Base-by-base conservation (phyloP, 2,329 filamentous ascomycete species). In the Macrophomina tecta region DNA sequence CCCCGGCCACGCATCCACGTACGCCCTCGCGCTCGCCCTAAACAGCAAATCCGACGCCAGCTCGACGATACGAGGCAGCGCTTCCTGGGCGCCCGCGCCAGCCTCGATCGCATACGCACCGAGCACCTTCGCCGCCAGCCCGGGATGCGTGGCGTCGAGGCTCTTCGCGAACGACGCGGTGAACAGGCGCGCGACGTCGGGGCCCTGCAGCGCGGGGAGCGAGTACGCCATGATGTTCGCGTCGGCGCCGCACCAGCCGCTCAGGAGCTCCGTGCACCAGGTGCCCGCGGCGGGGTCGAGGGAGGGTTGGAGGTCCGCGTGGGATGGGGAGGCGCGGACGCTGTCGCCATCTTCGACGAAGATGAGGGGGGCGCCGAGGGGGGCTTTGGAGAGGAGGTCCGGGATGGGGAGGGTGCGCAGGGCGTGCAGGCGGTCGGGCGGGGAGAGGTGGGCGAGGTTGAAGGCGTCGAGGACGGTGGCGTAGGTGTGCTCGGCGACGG, bases 241-340 rank as follows among this genome's bases (percentile, higher is more conserved):
- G 74, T 85, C 83, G 53, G 82, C 77, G 67, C 80, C 76, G 28
- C 81, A 81, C 67, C 85, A 80, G 16, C 83, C 84, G 46, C 85
- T 79, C 68, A 84, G 76, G 11, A 85, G 66, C n/a, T 77, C 75
- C 42, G 79, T 72, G 66, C 80, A 84, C 83, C 83, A 85, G 9
- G 75, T 73, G 45, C 77, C 79, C 34, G 18, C 28, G 28, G 9
- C 5, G 53, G 66, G 18, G 72, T 68, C 30, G 67, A 71, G 38
- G 7, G 67, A 58, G 23, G 66, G 63, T 53, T 28, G 67, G 62
- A 53, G 69, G 66, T 11, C 60, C 64, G 40, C 67, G 61, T 40
- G 64, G 32, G 48, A 30, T 69, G 48, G 12, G 65, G 56, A 4
- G 2, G 45, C 28, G 23, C 9, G n/a, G 23, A 64, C 49, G 23